These are phyloP conservation scores for Cryptococcus sp. DNA, from an alignment of 1,284 basidiomycete genomes.

Conservation along the genomic window DNA sequence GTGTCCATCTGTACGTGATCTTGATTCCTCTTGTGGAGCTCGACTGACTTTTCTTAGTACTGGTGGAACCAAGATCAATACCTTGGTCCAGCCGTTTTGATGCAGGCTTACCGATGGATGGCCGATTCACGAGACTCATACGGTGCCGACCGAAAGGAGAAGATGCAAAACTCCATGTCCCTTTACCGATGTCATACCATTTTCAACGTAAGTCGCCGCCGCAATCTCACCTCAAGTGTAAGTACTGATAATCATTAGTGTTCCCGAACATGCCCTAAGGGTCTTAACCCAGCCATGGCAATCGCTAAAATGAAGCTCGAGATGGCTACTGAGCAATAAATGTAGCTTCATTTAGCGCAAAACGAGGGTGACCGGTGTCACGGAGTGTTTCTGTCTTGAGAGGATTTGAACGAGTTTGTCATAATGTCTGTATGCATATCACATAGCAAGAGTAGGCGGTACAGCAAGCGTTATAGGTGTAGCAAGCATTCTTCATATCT, in stretches of 20 bases:
- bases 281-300: constrained; percentile 76
- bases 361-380: no score
- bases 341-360: not conserved
- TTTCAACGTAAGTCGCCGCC: constrained; percentile 69
- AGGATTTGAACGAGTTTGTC: no score
- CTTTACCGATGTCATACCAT: constrained; percentile 90
- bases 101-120: constrained; percentile 97
- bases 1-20: constrained; percentile 60
- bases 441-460: no score
- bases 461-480: no score
- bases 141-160: constrained; percentile 77
- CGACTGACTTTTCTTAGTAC: constrained; percentile 52
- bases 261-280: constrained; percentile 90
- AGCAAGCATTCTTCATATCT: not conserved
- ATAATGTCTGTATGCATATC: constrained; percentile 12
- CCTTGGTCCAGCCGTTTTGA: constrained; percentile 91
- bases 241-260: constrained; percentile 48
- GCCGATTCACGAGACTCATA: constrained; percentile 89
- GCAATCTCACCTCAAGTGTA: constrained; percentile 4
- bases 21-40: not conserved
- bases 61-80: constrained; percentile 99
- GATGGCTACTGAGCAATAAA: constrained; percentile 61
- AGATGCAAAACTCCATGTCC: constrained; percentile 90
- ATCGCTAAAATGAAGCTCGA: constrained; percentile 87
- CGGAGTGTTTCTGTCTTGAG: no score